Evolutionary conservation across 169 alveolate species (phyloP).

Genomic region (Perkinsus olseni): DNA sequence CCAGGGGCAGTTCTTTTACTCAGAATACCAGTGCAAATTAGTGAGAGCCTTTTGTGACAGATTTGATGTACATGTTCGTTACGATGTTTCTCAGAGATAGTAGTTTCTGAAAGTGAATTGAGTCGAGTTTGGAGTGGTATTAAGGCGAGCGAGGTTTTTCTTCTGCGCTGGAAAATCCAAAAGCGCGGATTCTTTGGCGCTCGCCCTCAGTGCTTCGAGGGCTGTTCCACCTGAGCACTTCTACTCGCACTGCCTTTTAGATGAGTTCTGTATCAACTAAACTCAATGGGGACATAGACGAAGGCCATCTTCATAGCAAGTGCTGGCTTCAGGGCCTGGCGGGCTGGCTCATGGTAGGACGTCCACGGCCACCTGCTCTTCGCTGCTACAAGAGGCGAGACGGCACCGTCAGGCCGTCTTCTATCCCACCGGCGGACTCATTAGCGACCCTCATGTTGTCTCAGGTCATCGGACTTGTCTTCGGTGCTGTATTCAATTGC

Average conservation of each 20-base stretch:
- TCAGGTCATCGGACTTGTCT: background rate
- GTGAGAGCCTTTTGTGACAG: background rate
- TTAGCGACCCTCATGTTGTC: background rate
- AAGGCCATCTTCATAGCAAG: background rate
- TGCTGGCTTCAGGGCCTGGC: background rate
- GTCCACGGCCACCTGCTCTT: background rate
- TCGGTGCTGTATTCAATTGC: background rate
- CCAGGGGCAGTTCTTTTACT: background rate
- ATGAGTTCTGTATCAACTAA: background rate
- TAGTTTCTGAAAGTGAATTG: background rate
- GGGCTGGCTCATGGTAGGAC: background rate
- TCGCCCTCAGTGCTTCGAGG: too few species aligned
- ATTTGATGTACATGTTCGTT: background rate
- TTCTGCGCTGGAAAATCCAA: too few species aligned
- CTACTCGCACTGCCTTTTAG: too few species aligned
- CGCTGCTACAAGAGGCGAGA: background rate
- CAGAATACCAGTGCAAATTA: background rate
- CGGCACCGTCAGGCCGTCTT: background rate
- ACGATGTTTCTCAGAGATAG: background rate
- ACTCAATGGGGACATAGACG: background rate
- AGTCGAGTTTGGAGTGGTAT: background rate
- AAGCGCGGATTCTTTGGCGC: too few species aligned
- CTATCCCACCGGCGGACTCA: too few species aligned
- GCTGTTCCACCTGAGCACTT: too few species aligned
- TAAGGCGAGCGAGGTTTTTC: background rate